Percentiles rank a stretch among this genome's conserved stretches.
Evolutionary conservation across 306 rosid genomes (phyloP).

Genomic region (Trifolium fragiferum): DNA sequence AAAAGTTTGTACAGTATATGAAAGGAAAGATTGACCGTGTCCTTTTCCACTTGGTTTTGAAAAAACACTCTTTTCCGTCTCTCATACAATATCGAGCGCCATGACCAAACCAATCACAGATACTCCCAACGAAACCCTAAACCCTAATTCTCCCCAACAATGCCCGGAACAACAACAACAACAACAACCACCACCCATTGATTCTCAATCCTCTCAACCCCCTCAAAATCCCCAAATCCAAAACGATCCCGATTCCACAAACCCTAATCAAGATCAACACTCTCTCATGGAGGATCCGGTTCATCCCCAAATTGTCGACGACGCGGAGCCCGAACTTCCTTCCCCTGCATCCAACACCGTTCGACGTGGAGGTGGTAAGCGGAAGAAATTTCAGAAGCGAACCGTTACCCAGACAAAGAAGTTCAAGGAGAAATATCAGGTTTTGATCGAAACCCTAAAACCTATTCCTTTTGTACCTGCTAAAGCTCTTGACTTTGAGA

Average conservation of each 20-base stretch:
- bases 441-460: slow-evolving; percentile 57
- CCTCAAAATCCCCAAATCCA: slow-evolving; percentile 38
- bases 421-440: slow-evolving; percentile 58
- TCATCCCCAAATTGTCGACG: slow-evolving; percentile 30
- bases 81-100: background rate
- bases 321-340: slow-evolving; percentile 38
- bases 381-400: slow-evolving; percentile 45
- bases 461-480: slow-evolving; percentile 75
- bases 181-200: slow-evolving; percentile 8
- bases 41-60: background rate
- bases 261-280: slow-evolving; percentile 32
- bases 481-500: slow-evolving; percentile 63
- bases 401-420: slow-evolving; percentile 49
- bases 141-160: slow-evolving; percentile 41
- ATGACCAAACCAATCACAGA: slow-evolving; percentile 39
- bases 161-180: background rate
- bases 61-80: background rate
- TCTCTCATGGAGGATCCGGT: slow-evolving; percentile 26
- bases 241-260: slow-evolving; percentile 6
- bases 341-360: slow-evolving; percentile 5
- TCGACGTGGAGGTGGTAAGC: slow-evolving; percentile 54
- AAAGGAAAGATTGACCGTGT: too few species aligned
- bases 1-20: too few species aligned
- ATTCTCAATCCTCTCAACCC: slow-evolving; percentile 51
- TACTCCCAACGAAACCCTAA: slow-evolving; percentile 32